Evolutionary conservation across 2,329 filamentous ascomycete species (phyloP).

Genomic region (Hypoxylon sp.): DNA sequence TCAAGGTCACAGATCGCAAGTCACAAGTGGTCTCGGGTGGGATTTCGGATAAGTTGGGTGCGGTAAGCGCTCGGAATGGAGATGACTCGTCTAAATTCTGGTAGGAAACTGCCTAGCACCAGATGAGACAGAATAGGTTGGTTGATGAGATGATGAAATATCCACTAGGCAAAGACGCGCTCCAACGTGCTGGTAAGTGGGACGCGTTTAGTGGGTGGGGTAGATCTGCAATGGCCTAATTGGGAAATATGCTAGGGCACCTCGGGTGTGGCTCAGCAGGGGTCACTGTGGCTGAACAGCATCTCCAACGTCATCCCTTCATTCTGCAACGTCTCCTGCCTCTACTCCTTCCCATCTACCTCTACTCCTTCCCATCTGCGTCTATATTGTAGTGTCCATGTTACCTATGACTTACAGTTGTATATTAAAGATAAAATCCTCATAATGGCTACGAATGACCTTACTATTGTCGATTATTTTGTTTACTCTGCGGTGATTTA

Average conservation of each 20-base stretch:
- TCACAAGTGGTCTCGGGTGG: neutral
- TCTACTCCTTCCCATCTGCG: neutral
- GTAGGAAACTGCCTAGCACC: neutral
- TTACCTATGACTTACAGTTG: neutral
- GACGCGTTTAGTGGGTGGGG: conserved; percentile 2
- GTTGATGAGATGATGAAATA: conserved; percentile 8
- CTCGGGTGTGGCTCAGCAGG: conserved; percentile 5
- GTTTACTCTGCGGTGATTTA: neutral
- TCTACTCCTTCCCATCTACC: neutral
- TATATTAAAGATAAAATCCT: neutral
- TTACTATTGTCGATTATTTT: neutral
- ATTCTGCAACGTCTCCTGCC: neutral
- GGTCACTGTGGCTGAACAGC: conserved; percentile 8
- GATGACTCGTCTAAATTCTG: neutral
- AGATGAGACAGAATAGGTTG: neutral
- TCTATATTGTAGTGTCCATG: neutral
- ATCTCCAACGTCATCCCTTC: conserved; percentile 13
- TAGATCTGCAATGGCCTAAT: conserved; percentile 1
- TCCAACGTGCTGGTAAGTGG: neutral
- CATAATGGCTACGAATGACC: neutral
- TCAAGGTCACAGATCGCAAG: neutral
- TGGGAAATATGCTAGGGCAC: neutral
- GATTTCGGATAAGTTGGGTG: neutral
- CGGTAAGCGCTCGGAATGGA: neutral
- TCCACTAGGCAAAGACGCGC: conserved; percentile 11